Evolutionary conservation across 2,329 filamentous ascomycete species (phyloP).

Genomic region (Aureobasidium lini): DNA sequence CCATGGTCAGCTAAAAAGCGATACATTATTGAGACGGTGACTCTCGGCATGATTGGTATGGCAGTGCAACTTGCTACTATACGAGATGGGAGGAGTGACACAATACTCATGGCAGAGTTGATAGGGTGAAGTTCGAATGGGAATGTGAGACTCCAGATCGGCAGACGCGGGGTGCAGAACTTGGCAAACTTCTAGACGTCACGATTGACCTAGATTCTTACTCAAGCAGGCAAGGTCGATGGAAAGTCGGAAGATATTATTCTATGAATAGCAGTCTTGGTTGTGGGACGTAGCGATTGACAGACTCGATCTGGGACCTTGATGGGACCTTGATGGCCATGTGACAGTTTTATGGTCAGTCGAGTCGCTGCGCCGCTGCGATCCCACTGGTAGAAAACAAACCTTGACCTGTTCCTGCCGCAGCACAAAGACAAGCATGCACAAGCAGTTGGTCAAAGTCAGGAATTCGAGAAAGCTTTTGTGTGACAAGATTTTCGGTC

Average conservation of each 20-base stretch:
- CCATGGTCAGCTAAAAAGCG: neutral
- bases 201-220: neutral
- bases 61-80: too few species aligned
- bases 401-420: neutral
- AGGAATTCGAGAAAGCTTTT: neutral
- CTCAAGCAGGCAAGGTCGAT: constrained; percentile 2
- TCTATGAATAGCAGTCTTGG: neutral
- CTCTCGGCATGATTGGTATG: too few species aligned
- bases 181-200: neutral
- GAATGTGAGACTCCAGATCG: neutral
- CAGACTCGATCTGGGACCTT: neutral
- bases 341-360: neutral
- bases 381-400: neutral
- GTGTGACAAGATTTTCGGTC: neutral
- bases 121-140: neutral
- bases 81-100: neutral
- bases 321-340: constrained; percentile 7
- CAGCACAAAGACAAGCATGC: constrained; percentile 3
- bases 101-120: neutral
- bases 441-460: neutral
- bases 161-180: neutral
- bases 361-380: neutral
- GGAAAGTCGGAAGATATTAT: neutral
- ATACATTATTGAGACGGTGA: neutral
- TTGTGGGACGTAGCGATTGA: neutral